These are phyloP conservation scores for Periconia sp. DNA, from an alignment of 2,329 filamentous ascomycete species.

Conservation along the genomic window DNA sequence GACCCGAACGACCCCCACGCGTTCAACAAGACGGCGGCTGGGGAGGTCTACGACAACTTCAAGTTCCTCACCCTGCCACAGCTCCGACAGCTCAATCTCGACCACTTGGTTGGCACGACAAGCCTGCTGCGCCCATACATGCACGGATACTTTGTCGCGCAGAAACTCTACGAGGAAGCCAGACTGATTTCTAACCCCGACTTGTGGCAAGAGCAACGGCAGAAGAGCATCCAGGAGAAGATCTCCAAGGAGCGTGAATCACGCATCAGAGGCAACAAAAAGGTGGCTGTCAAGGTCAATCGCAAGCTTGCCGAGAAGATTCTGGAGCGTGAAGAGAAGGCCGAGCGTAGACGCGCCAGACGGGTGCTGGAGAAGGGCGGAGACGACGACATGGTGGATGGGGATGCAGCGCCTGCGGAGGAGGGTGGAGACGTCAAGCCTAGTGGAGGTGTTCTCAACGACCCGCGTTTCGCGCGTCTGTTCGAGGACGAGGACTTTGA, in stretches of 20 bases:
- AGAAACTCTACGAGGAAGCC: constrained; percentile 94
- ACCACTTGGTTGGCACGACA: constrained; percentile 88
- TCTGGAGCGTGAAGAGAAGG: constrained; percentile 73
- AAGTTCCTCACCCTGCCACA: constrained; percentile 94
- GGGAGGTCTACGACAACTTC: constrained; percentile 96
- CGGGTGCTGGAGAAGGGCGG: constrained; percentile 64
- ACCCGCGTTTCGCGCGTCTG: constrained; percentile 83
- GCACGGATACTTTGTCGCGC: constrained; percentile 98
- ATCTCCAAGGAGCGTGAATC: constrained; percentile 97
- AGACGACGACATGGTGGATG: constrained; percentile 55
- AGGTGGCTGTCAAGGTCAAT: constrained; percentile 90
- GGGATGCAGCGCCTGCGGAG: constrained; percentile 19
- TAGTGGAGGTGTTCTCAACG: constrained; percentile 66
- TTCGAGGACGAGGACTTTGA: constrained; percentile 94
- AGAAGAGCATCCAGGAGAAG: constrained; percentile 91
- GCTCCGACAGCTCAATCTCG: constrained; percentile 81
- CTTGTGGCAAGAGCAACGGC: constrained; percentile 88
- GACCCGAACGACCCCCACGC: constrained; percentile 68
- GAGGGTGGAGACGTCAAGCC: constrained; percentile 56
- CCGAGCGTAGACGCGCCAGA: constrained; percentile 53
- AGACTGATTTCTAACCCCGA: constrained; percentile 92
- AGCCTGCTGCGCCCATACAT: constrained; percentile 93
- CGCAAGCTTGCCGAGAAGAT: constrained; percentile 70
- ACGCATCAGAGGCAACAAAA: constrained; percentile 91
- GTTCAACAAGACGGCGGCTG: constrained; percentile 61